phyloP scores from a whole-genome alignment of 148 eudicot genomes.

The Rhododendron molle region DNA sequence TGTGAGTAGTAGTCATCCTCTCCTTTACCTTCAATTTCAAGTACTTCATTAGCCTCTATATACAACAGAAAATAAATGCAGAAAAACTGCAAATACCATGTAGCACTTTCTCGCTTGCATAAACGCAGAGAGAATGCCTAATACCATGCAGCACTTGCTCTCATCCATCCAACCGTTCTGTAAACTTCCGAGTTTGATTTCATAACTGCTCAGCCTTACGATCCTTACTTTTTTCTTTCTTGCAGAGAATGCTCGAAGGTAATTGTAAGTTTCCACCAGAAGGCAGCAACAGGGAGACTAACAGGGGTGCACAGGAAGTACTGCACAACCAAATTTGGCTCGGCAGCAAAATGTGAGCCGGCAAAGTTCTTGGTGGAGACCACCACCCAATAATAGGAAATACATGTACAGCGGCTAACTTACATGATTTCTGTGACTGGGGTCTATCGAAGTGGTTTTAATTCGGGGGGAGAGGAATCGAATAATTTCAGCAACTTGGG shows the following conservation, averaged over 20 bases:
- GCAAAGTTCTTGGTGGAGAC: conserved; percentile 50
- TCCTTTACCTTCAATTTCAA: no score
- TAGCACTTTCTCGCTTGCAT: background rate
- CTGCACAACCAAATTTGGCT: conserved; percentile 64
- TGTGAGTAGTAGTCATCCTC: conserved; percentile 55
- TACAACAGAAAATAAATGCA: background rate
- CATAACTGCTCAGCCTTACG: background rate
- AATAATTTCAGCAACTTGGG: conserved; percentile 21
- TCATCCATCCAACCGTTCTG: background rate
- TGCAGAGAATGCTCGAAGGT: conserved; percentile 72
- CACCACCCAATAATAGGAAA: conserved; percentile 11
- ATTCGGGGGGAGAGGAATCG: background rate
- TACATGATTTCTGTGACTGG: conserved; percentile 11
- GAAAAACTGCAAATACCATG: no score
- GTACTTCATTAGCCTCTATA: background rate
- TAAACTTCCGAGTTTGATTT: background rate
- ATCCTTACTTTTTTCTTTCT: background rate
- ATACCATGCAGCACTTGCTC: background rate
- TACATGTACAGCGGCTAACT: conserved; percentile 21
- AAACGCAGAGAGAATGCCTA: no score
- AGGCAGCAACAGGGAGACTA: conserved; percentile 71
- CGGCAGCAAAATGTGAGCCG: conserved; percentile 58
- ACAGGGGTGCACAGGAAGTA: conserved; percentile 82
- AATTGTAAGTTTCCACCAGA: conserved; percentile 61
- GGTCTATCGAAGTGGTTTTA: background rate